Evolutionary conservation across 1,284 basidiomycete genomes (phyloP).

Genomic region (Malassezia globosa): DNA sequence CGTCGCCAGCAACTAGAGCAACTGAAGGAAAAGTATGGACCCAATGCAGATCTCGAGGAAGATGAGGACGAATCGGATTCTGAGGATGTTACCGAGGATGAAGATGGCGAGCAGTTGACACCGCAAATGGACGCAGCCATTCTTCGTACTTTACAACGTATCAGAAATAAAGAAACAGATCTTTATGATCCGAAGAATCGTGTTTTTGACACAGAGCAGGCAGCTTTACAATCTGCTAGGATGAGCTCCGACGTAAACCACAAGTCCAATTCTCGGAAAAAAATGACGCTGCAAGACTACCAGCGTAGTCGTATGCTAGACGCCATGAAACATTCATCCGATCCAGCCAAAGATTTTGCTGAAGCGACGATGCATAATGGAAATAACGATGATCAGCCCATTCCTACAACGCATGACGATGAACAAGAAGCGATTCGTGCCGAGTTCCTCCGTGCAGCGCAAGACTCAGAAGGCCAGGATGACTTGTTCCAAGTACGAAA

Average conservation of each 20-base stretch:
- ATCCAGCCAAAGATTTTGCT: conserved; percentile 39
- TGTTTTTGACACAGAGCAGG: conserved; percentile 35
- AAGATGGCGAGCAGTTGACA: conserved; percentile 88
- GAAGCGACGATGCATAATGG: conserved; percentile 32
- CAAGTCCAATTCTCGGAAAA: conserved; percentile 17
- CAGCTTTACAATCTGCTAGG: conserved; percentile 2
- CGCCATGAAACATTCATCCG: conserved; percentile 30
- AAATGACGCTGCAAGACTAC: conserved; percentile 42
- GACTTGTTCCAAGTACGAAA: conserved; percentile 13
- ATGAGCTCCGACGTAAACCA: neutral
- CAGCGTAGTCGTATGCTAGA: conserved; percentile 40
- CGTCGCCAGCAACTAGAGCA: conserved; percentile 36
- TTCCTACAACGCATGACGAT: conserved; percentile 9
- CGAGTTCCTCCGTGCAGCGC: conserved; percentile 13
- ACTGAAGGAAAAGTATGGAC: conserved; percentile 35
- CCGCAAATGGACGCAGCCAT: conserved; percentile 91
- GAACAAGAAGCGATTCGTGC: conserved; percentile 15
- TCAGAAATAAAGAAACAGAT: conserved; percentile 68
- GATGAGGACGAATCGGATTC: conserved; percentile 24
- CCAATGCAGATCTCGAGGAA: conserved; percentile 10
- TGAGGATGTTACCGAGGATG: conserved; percentile 71
- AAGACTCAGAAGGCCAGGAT: conserved; percentile 1
- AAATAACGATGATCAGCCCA: neutral
- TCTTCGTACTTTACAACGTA: conserved; percentile 74
- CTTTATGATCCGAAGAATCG: conserved; percentile 59